Base-by-base conservation (phyloP, 2,329 filamentous ascomycete genomes). In the Diaporthe citriasiana region DNA sequence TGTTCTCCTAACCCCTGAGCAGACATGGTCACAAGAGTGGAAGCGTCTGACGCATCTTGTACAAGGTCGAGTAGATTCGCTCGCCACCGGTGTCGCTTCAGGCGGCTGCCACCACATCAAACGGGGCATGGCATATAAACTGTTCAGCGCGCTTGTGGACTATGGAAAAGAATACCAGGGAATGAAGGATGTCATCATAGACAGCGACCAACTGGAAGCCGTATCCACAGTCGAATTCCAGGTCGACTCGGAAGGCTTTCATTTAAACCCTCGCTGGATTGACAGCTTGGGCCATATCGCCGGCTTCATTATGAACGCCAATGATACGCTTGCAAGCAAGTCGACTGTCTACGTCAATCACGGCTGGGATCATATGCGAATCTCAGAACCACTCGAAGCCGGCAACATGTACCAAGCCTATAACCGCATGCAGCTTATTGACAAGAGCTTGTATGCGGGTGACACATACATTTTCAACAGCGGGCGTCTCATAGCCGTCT, bases 251-350 rank as follows among this genome's bases (percentile, higher is more conserved):
- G 70, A 55, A 0, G 22, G 25, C 2, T 72, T 56, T 22, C 17
- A 65, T n/a, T 33, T 66, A 3, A 40, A 72, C 35, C 70, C 70
- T 19, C 57, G 27, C n/a, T 45, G 40, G 25, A 50, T 72, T 19
- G 70, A 72, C 27, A 30, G 47, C 4, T 38, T 72, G 12, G 53
- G 57, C n/a, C 70, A 72, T 38, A 56, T 63, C 15, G 70, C 59
- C 12, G 70, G 70, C 15, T 72, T 72, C 47, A 42, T 66, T 13
- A 72, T 72, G 70, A 72, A 72, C 25, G 70, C 47, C 50, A 72
- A 57, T 27, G 70, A 72, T 9, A 19, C 25, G 15, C 6, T 63
- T 5, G 27, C 53, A 22, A 40, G 30, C 25, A 50, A 72, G 8
- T 25, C 17, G 12, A 63, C 60, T 5, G 38, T 38, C 35, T 72